Evolutionary conservation across 768 basidiomycete species (phyloP).

Genomic region (Clavaria fumosa): DNA sequence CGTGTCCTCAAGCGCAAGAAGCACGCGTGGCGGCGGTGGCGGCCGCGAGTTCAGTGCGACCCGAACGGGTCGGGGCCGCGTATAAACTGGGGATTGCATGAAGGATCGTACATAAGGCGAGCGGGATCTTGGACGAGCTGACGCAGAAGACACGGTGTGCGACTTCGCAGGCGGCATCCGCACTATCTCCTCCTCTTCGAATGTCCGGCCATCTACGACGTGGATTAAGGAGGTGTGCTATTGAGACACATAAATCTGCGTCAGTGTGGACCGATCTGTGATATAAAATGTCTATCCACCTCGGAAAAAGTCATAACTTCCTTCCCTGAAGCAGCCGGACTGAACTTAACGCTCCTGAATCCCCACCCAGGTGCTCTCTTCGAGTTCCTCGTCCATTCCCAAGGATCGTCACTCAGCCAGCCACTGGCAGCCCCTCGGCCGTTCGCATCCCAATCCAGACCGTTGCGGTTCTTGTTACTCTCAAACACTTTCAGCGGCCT

Average conservation of each 20-base stretch:
- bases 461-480: constrained; percentile 30
- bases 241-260: constrained; percentile 9
- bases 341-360: constrained; percentile 76
- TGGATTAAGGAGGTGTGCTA: constrained; percentile 77
- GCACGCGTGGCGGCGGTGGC: constrained; percentile 19
- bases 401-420: constrained; percentile 48
- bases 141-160: constrained; percentile 7
- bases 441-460: constrained; percentile 11
- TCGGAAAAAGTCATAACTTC: constrained; percentile 87
- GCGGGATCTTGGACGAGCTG: constrained; percentile 3
- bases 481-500: constrained; percentile 55
- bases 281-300: constrained; percentile 27
- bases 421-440: constrained; percentile 30
- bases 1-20: constrained; percentile 40
- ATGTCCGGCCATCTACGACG: constrained; percentile 75
- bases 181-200: constrained; percentile 59
- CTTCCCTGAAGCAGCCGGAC: constrained; percentile 39
- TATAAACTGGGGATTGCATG: too few species aligned
- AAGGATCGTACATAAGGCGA: constrained; percentile 3
- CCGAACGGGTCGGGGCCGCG: neutral
- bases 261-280: too few species aligned
- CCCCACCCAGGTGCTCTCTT: constrained; percentile 67
- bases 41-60: neutral
- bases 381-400: constrained; percentile 47
- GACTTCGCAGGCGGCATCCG: constrained; percentile 31